phyloP scores from a whole-genome alignment of 2,329 filamentous ascomycete genomes.

The Pleoardoris graminearum region DNA sequence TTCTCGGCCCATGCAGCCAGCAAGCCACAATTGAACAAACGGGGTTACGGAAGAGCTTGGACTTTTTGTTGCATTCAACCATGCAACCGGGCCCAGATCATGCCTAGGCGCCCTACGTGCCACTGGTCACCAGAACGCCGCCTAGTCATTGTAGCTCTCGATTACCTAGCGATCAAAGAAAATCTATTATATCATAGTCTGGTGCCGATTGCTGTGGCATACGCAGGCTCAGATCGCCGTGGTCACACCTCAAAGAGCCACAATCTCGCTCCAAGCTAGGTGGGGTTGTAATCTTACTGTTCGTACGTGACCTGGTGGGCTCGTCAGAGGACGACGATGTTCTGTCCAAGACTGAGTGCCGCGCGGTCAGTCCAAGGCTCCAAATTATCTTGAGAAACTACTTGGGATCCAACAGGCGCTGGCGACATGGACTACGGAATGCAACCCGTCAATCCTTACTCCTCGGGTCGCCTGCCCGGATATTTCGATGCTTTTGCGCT shows the following conservation, averaged over 20 bases:
- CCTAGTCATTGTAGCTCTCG: constrained; percentile 4
- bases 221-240: not conserved
- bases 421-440: constrained; percentile 17
- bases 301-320: not conserved
- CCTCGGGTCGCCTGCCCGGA: constrained; percentile 7
- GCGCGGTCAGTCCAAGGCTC: not conserved
- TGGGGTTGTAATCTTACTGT: not conserved
- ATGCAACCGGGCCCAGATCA: not conserved
- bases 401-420: not conserved
- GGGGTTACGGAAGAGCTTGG: not conserved
- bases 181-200: not conserved
- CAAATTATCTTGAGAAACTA: not conserved
- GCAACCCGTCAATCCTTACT: constrained; percentile 6
- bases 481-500: constrained; percentile 18
- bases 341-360: not conserved
- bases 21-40: not conserved
- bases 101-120: not conserved
- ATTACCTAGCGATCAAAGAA: constrained; percentile 4
- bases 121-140: not conserved
- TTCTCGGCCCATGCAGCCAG: not conserved
- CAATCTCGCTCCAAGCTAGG: no score
- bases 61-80: not conserved
- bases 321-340: not conserved
- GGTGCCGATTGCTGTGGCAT: no score
- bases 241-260: not conserved